Base-by-base conservation (phyloP, 495 filamentous ascomycete genomes). In the Penicillium daleae region DNA sequence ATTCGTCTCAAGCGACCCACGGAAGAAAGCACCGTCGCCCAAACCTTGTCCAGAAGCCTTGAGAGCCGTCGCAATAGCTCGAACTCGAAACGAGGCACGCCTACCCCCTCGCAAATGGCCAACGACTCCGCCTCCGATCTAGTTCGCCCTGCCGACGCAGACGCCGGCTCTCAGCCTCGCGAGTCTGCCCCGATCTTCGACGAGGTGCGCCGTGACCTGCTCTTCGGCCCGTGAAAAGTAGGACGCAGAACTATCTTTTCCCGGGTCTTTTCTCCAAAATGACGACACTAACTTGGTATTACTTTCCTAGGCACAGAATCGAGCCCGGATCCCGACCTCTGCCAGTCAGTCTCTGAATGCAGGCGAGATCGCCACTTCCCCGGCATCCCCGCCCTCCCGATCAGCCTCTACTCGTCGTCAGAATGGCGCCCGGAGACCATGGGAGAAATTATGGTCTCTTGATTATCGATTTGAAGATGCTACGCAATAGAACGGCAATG, bases 21-120 rank as follows among this genome's bases (percentile, higher is more conserved):
- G 0, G 80, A 77, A 26, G 87, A 84, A 64, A 81, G 79, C 0
- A 82, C 77, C 39, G 89, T 91, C 56, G 87, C 90, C 49, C 90
- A 90, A 74, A 92, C 90, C 15, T 82, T 97, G 8, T 91, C 86
- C 58, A 92, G 89, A 75, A 95, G 90, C 70, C 85, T 97, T 10
- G 93, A 97, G 72, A 96, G 91, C 74, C 87, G 93, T 40, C 87
- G 93, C 26, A 94, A 92, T 67, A 97, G 92, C 71, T 88, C 89
- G 35, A 88, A 83, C 62, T 94, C 90, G 49, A 92, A 86, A 75
- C 92, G 91, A 67, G 88, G 79, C 10, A 73, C 77, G 0, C 68
- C 73, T 15, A 71, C 74, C 10, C 74, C 74, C 10, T 72, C 67
- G 2, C 71, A 74, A 50, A 75, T 63, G 15, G 70, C 69, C 37